Base-by-base conservation (phyloP, 768 basidiomycete species). In the Xerocomus potaroensis region DNA sequence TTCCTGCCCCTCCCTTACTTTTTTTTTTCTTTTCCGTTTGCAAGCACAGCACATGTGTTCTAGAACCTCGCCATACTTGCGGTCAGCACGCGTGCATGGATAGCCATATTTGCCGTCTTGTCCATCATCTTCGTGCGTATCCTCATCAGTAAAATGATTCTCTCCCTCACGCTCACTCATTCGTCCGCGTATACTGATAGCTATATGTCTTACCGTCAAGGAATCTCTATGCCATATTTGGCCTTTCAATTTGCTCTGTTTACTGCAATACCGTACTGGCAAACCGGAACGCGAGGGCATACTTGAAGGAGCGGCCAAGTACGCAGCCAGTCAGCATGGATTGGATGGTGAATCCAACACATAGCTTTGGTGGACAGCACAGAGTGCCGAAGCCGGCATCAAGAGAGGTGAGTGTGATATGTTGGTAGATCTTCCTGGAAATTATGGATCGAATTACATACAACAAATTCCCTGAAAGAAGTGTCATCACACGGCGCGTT, bases 61-160 rank as follows among this genome's bases (percentile, higher is more conserved):
- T 34, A 41, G 29, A 33, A 40, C 15, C 39, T 47, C 14, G 36
- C 33, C 4, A 75, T 80, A 6, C 39, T 48, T 27, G n/a, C 34
- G 16, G 41, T 43, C 35, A 37, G n/a, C n/a, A n/a, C 35, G 18
- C 68, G 76, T 0, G 70, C 79, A 14, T 74, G 73, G 5, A 69
- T 76, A n/a, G 80, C 81, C 52, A 75, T 80, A 0, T 59, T 55
- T 8, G 64, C 71, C 15, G 79, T 79, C 60, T 72, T 38, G 23
- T 7, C 37, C 1, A 5, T 38, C 5, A 24, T 38, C 5, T 26
- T 38, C 24, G 37, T 38, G 37, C 5, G 37, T 24, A 38, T 1
- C 9, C 2, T 24, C n/a, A n/a, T n/a, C n/a, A n/a, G n/a, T n/a
- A n/a, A n/a, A n/a, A n/a, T n/a, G n/a, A n/a, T 1, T n/a, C 2